These are phyloP conservation scores for Tolypocladium amazonense DNA, from an alignment of 2,329 filamentous ascomycete species.

Conservation along the genomic window DNA sequence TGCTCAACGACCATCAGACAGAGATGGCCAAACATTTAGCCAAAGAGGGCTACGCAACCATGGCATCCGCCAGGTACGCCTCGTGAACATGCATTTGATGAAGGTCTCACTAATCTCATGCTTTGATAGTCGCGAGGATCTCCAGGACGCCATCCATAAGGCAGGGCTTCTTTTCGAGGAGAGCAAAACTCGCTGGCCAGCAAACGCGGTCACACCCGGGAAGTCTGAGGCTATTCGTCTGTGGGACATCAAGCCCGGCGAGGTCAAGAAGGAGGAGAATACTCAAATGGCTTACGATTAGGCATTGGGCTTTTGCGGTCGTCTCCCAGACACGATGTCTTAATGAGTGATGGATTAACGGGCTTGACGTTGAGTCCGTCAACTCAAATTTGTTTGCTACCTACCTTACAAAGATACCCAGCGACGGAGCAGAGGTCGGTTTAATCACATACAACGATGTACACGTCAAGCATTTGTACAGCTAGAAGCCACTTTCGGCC, in stretches of 20 bases:
- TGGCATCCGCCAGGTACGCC: conserved; percentile 54
- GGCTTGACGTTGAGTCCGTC: too few relatives aligned
- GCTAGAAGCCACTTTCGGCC: background rate
- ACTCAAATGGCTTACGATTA: conserved; percentile 29
- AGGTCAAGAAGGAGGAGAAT: conserved; percentile 23
- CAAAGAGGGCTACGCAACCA: conserved; percentile 64
- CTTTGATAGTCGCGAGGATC: conserved; percentile 15
- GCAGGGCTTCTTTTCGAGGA: conserved; percentile 22
- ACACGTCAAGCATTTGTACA: background rate
- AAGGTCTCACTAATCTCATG: background rate
- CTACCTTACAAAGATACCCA: background rate
- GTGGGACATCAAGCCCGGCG: conserved; percentile 23
- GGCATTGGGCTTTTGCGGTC: conserved; percentile 9
- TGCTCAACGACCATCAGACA: conserved; percentile 85
- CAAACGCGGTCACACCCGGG: conserved; percentile 12
- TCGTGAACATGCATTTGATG: background rate
- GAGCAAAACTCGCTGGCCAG: conserved; percentile 22
- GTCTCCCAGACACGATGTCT: conserved; percentile 1
- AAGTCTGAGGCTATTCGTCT: conserved; percentile 13
- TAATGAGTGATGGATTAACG: background rate
- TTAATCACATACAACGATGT: too few relatives aligned
- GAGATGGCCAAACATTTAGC: conserved; percentile 74
- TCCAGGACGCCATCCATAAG: conserved; percentile 26
- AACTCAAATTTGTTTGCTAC: background rate
- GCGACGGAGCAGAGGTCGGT: background rate